Evolutionary conservation across 78 protist species (phyloP), one percentile per base, ranked within the genome.

Genomic region (Dictyostelium firmibasis): DNA sequence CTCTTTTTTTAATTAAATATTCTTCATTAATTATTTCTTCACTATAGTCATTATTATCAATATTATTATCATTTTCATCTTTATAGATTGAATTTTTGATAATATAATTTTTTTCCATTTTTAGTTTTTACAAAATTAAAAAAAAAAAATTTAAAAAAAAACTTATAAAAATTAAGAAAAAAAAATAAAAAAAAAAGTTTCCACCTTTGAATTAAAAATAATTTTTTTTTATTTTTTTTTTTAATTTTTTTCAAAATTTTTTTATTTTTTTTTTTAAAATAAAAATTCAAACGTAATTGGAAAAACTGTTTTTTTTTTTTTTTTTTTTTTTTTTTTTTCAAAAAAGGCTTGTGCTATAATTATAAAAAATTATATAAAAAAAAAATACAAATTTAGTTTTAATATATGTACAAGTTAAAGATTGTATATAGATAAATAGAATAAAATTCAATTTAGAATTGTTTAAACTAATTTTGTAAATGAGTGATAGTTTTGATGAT

Each of bases 401-500:
- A 57, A 74, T 74, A 35, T 75, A 75, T 75, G 35, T 75, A 29
- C 14, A 29, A 75, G 11, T 6, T 16, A 36, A 33, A 33, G 20
- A 20, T 57, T 75, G 81, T 18, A 75, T 33, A 74, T 74, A 36
- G 18, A 72, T 29, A 74, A 8, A 75, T 35, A 33, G 13, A 75
- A 75, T 29, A 27, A 75, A 23, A 29, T 36, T 36, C 81, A 75
- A 75, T 20, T 75, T 4, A 36, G 27, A 75, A 16, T 20, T 23
- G 36, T 4, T 20, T 75, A 75, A 18, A 75, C 9, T 36, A 75
- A 75, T 11, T 36, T 36, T 36, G 31, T 36, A 75, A 36, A 75
- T 75, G 81, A 36, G 47, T 75, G 81, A 29, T 75, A 75, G 47
- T 35, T 29, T 36, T 75, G 81, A 75, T 36, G 81, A 75, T 29